A percentile compares a stretch with the other conserved stretches of the same genome.
phyloP scores from a whole-genome alignment of 2,329 filamentous ascomycete genomes.

The Beauveria medogensis region DNA sequence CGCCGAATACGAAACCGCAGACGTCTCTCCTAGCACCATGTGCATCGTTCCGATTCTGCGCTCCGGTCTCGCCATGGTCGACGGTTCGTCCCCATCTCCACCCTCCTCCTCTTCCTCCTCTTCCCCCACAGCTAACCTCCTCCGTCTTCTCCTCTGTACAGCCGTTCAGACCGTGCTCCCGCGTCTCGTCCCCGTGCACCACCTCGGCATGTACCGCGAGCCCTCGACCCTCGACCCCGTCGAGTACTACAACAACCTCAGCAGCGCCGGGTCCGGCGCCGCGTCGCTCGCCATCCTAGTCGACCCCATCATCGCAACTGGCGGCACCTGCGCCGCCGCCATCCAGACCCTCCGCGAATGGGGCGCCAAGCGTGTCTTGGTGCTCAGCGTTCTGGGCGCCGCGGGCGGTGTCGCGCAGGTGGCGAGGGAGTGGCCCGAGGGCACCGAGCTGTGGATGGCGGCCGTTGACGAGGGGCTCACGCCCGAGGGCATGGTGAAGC shows the following conservation, averaged over 20 bases:
- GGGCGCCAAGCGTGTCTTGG: conserved; percentile 75
- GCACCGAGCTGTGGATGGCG: conserved; percentile 73
- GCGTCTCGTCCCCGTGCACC: conserved; percentile 71
- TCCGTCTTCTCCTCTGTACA: conserved; percentile 21
- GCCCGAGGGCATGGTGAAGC: conserved; percentile 79
- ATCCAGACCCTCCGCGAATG: conserved; percentile 86
- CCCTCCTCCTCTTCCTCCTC: background rate
- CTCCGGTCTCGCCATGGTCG: conserved; percentile 85
- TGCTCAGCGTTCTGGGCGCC: conserved; percentile 69
- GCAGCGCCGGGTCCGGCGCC: conserved; percentile 29
- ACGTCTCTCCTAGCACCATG: conserved; percentile 56
- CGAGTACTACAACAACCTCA: conserved; percentile 97
- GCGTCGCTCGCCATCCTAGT: conserved; percentile 68
- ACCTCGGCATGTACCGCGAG: conserved; percentile 91
- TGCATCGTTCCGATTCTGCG: conserved; percentile 88
- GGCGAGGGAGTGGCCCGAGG: conserved; percentile 69
- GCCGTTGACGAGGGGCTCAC: conserved; percentile 69
- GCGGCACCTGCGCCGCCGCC: conserved; percentile 79
- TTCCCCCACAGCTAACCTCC: background rate
- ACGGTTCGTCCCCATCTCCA: conserved; percentile 43
- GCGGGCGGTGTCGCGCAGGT: conserved; percentile 49
- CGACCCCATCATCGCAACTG: conserved; percentile 90
- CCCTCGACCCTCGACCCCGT: conserved; percentile 79
- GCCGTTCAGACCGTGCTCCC: conserved; percentile 80
- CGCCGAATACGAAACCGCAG: conserved; percentile 61